Percentiles rank a stretch among this genome's conserved stretches.
phyloP scores from a whole-genome alignment of 495 filamentous ascomycete species.

The Penicillium longicatenatum region DNA sequence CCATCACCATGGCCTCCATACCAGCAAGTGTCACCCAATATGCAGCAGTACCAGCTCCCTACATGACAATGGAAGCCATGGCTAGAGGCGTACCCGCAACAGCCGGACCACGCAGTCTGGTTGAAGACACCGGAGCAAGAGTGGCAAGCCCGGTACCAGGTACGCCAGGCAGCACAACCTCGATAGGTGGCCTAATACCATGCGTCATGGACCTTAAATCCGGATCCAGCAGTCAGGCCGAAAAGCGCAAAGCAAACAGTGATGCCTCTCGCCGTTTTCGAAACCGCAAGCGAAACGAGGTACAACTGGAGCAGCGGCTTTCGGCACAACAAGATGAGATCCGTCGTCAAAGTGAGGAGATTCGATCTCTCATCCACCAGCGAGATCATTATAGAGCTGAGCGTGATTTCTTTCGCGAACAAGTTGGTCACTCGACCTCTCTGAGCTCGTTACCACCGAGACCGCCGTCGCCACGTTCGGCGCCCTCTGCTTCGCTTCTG shows the following conservation, averaged over 20 bases:
- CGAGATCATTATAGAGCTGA: constrained; percentile 60
- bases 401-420: constrained; percentile 67
- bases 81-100: constrained; percentile 28
- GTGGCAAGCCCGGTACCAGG: constrained; percentile 27
- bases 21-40: constrained; percentile 20
- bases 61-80: constrained; percentile 32
- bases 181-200: constrained; percentile 56
- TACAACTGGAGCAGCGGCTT: constrained; percentile 64
- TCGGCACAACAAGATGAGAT: constrained; percentile 58
- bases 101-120: constrained; percentile 31
- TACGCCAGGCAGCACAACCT: constrained; percentile 36
- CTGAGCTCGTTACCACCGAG: constrained; percentile 40
- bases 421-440: constrained; percentile 54
- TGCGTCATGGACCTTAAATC: constrained; percentile 70
- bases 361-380: constrained; percentile 55
- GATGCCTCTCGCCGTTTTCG: constrained; percentile 90
- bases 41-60: constrained; percentile 27
- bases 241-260: constrained; percentile 92
- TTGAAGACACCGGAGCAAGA: constrained; percentile 35
- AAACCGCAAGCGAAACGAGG: constrained; percentile 86
- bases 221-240: constrained; percentile 81
- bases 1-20: constrained; percentile 29
- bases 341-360: constrained; percentile 59
- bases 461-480: constrained; percentile 42
- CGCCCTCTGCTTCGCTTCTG: background rate